Conservation (phyloP, 2,329 filamentous ascomycete genomes). For the Trichoderma arundinaceum region DNA sequence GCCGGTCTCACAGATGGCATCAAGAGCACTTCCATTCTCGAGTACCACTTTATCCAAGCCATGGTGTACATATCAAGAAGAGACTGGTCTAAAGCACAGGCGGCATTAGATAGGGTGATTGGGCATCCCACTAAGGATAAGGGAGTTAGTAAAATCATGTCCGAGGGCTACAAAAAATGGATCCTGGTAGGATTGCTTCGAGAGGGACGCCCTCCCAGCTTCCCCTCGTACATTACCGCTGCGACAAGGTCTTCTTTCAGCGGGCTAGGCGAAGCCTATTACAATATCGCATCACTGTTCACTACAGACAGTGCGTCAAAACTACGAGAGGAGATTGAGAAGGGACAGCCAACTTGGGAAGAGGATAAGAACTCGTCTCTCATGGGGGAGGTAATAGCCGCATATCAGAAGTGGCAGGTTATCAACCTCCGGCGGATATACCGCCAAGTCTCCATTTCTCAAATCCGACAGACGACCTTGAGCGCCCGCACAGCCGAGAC, state of each 20-base stretch:
- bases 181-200: conserved; percentile 75
- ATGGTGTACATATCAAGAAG: conserved; percentile 66
- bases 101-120: conserved; percentile 68
- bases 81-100: conserved; percentile 66
- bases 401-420: conserved; percentile 78
- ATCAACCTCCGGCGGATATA: conserved; percentile 76
- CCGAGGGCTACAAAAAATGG: conserved; percentile 93
- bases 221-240: conserved; percentile 62
- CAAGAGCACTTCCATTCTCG: conserved; percentile 60
- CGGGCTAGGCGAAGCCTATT: conserved; percentile 70
- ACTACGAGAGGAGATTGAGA: conserved; percentile 68
- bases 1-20: conserved; percentile 61
- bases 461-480: conserved; percentile 57
- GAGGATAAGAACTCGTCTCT: conserved; percentile 77
- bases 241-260: conserved; percentile 62
- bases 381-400: conserved; percentile 69
- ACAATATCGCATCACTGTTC: conserved; percentile 72
- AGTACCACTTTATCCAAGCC: conserved; percentile 71
- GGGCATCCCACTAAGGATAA: conserved; percentile 68
- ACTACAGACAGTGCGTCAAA: conserved; percentile 58
- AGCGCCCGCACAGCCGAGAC: conserved; percentile 59
- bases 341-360: conserved; percentile 63
- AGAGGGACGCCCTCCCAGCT: conserved; percentile 61
- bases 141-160: conserved; percentile 76
- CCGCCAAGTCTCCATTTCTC: conserved; percentile 60